A percentile compares a stretch with the other conserved stretches of the same genome.
These are phyloP conservation scores for Pontederia paniculata DNA, from an alignment of 176 grass and related monocot species.

Conservation along the genomic window DNA sequence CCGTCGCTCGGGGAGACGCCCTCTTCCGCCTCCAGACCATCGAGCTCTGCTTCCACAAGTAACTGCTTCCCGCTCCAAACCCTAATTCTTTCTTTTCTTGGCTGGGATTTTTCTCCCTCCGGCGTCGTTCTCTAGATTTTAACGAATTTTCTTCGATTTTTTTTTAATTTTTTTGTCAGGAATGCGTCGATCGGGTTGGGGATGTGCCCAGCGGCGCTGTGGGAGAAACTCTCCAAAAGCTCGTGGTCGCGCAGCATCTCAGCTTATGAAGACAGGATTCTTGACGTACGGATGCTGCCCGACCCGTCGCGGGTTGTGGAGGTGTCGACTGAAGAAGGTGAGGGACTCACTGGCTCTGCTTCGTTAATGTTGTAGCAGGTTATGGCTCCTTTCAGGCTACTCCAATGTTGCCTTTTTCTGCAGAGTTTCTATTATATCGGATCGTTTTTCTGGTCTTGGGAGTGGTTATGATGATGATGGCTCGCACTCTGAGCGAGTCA, in stretches of 20 bases:
- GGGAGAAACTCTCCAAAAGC: constrained; percentile 74
- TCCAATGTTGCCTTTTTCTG: background rate
- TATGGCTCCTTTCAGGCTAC: background rate
- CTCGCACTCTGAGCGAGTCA: constrained; percentile 49
- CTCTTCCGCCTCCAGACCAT: constrained; percentile 37
- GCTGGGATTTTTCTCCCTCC: background rate
- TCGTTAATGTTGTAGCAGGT: background rate
- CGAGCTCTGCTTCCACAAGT: constrained; percentile 90
- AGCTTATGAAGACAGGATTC: constrained; percentile 46
- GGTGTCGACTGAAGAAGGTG: constrained; percentile 77
- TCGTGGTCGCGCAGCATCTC: constrained; percentile 57
- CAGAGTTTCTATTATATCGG: constrained; percentile 71
- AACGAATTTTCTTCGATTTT: background rate
- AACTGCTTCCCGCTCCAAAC: constrained; percentile 11
- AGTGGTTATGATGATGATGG: constrained; percentile 53
- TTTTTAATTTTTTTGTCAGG: constrained; percentile 16
- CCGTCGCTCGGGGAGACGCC: constrained; percentile 23
- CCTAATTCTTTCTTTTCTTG: constrained; percentile 6
- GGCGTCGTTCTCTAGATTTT: background rate
- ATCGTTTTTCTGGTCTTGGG: constrained; percentile 79
- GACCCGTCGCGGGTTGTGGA: constrained; percentile 44
- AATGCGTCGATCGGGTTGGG: constrained; percentile 62
- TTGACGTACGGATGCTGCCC: constrained; percentile 54
- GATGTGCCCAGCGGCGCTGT: constrained; percentile 53
- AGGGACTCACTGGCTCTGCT: background rate